phyloP scores from a whole-genome alignment of 1,139 yeast genomes.

The Candida sanyaensis region DNA sequence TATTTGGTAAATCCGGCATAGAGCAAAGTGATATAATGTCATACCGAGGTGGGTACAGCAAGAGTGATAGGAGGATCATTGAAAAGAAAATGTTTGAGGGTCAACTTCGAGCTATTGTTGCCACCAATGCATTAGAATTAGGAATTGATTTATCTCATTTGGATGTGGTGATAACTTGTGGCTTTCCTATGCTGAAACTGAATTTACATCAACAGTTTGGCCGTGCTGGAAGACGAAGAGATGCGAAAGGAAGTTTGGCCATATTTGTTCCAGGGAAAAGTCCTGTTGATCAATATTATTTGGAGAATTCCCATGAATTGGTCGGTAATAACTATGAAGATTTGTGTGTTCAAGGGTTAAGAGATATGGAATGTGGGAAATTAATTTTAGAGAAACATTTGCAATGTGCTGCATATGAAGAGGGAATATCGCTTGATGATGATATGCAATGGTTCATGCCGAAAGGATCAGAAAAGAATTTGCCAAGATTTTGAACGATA shows the following conservation, averaged over 20 bases:
- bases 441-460: slow-evolving; percentile 49
- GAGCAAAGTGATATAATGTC: slow-evolving; percentile 74
- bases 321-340: slow-evolving; percentile 48
- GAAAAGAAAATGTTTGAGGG: slow-evolving; percentile 92
- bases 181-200: slow-evolving; percentile 85
- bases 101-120: slow-evolving; percentile 77
- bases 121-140: slow-evolving; percentile 92
- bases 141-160: slow-evolving; percentile 94
- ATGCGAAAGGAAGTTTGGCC: slow-evolving; percentile 66
- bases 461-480: slow-evolving; percentile 22
- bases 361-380: slow-evolving; percentile 36
- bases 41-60: slow-evolving; percentile 93
- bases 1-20: slow-evolving; percentile 38
- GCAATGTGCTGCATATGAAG: slow-evolving; percentile 93
- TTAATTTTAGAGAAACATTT: slow-evolving; percentile 73
- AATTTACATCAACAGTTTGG: slow-evolving; percentile 96
- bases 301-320: slow-evolving; percentile 68
- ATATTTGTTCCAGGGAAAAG: slow-evolving; percentile 80
- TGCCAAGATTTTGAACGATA: slow-evolving; percentile 39
- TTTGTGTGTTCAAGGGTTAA: slow-evolving; percentile 41
- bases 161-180: slow-evolving; percentile 89
- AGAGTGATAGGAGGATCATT: slow-evolving; percentile 79
- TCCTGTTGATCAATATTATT: slow-evolving; percentile 85
- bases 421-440: slow-evolving; percentile 57
- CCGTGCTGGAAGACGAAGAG: slow-evolving; percentile 85